These are phyloP conservation scores for Candida tallmaniae DNA, from an alignment of 805 yeast genomes.

Conservation along the genomic window DNA sequence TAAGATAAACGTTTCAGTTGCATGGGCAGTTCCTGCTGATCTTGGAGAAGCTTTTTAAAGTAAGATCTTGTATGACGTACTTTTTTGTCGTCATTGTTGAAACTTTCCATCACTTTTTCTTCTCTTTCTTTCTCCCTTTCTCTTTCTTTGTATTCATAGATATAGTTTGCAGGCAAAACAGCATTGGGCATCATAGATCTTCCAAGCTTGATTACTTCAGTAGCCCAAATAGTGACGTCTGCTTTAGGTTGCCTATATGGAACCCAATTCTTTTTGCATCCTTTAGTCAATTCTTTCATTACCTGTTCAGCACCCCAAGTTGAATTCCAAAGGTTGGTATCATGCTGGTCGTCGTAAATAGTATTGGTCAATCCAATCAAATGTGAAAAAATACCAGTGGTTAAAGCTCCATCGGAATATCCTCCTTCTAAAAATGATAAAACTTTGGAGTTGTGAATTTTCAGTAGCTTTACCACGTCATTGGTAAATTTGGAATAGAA, in stretches of 20 bases:
- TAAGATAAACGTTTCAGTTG: too few relatives aligned
- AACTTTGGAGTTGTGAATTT: slow-evolving; percentile 56
- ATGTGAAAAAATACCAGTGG: slow-evolving; percentile 78
- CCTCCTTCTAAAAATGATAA: slow-evolving; percentile 81
- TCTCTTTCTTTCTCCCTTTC: slow-evolving; percentile 11
- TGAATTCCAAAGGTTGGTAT: slow-evolving; percentile 46
- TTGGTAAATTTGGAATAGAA: slow-evolving; percentile 69
- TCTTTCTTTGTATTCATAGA: slow-evolving; percentile 23
- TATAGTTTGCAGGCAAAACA: slow-evolving; percentile 32
- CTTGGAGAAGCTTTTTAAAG: slow-evolving; percentile 20
- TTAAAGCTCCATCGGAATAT: slow-evolving; percentile 74
- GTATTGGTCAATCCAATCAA: slow-evolving; percentile 61
- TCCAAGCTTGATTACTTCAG: slow-evolving; percentile 58
- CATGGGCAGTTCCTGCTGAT: slow-evolving; percentile 1
- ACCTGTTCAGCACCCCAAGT: slow-evolving; percentile 63
- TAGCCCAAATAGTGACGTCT: slow-evolving; percentile 58
- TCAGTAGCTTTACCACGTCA: slow-evolving; percentile 68
- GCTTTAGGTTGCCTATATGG: slow-evolving; percentile 50
- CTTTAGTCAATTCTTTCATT: slow-evolving; percentile 60
- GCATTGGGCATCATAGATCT: slow-evolving; percentile 58
- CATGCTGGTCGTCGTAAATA: slow-evolving; percentile 20
- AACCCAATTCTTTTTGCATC: slow-evolving; percentile 65
- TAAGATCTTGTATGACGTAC: slow-evolving; percentile 39
- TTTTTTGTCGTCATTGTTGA: slow-evolving; percentile 22
- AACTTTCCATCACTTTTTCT: slow-evolving; percentile 21